phyloP scores from a whole-genome alignment of 2,329 filamentous ascomycete genomes.

The Diaporthe batatas region DNA sequence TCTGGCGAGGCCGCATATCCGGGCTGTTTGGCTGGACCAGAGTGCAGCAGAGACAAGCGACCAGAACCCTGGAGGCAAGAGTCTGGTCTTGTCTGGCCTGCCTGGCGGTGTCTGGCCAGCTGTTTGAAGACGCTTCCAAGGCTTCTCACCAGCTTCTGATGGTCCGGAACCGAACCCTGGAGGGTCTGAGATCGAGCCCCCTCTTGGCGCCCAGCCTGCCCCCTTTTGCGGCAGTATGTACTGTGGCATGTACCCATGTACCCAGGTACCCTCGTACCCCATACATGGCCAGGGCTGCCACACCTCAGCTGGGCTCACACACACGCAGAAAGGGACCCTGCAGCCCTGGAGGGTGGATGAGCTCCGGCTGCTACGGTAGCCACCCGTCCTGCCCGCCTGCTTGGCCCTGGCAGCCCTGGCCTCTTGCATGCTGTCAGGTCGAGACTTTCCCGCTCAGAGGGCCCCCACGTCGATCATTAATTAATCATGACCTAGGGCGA shows the following conservation, averaged over 20 bases:
- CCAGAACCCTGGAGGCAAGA: neutral
- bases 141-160: neutral
- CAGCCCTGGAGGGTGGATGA: too few species aligned
- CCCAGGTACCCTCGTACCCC: too few species aligned
- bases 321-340: too few species aligned
- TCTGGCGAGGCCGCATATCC: neutral
- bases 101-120: too few species aligned
- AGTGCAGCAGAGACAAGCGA: neutral
- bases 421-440: slow-evolving; percentile 1
- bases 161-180: neutral
- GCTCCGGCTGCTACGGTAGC: slow-evolving; percentile 8
- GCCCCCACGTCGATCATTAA: slow-evolving; percentile 34
- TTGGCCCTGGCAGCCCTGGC: neutral
- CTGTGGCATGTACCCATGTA: neutral
- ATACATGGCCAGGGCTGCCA: neutral
- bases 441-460: slow-evolving; percentile 22
- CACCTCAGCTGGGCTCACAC: too few species aligned
- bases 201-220: neutral
- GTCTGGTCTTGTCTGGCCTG: neutral
- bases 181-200: neutral
- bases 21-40: neutral
- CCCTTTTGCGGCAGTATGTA: neutral
- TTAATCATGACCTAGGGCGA: slow-evolving; percentile 33
- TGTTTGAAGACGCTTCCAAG: neutral
- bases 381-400: neutral